Evolutionary conservation across 148 eudicot species (phyloP), one percentile per base, ranked within the genome.

Genomic region (Rheum nobile): DNA sequence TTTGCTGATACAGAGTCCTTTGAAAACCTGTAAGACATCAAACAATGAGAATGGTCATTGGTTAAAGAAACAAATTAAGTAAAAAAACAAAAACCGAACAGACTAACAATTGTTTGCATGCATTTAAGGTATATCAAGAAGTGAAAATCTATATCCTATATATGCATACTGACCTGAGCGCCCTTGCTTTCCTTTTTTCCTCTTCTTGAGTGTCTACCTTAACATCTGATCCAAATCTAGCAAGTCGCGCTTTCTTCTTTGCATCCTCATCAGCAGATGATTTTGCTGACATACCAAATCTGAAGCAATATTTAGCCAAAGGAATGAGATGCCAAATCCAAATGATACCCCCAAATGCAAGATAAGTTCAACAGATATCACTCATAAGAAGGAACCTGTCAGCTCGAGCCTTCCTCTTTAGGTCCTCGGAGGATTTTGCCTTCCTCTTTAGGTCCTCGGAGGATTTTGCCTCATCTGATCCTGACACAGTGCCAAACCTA

Each of bases 121-220:
- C 4, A 48, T 16, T 7, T 7, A 4, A 8, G 70, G 10, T 65
- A 17, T 65, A 65, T 65, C 41, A 32, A 16, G 41, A 65, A 32
- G 70, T 65, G 39, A 34, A 32, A 17, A 65, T 32, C 70, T 34
- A 32, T 14, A 57, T 10, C 4, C 31, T 57, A 26, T 4, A 29
- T 6, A 65, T 32, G 21, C 4, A 65, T 31, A 71, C 77, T 71
- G 38, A 94, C 98, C 98, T 94, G 52, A 89, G 73, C 32, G 90
- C 96, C 73, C 98, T 89, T 31, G 97, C 96, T 87, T 94, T 91
- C 87, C 87, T 94, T 75, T 94, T 94, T 72, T 91, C 97, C 76
- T 94, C 97, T 84, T 94, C 98, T 55, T 26, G 67, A 38, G 79
- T 71, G 75, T 88, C 84, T 28, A 85, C 71, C 81, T 88, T 91